A percentile compares a stretch with the other conserved stretches of the same genome.
These are phyloP conservation scores for Microdochium bolleyi DNA, from an alignment of 2,329 filamentous ascomycete species.

Conservation along the genomic window DNA sequence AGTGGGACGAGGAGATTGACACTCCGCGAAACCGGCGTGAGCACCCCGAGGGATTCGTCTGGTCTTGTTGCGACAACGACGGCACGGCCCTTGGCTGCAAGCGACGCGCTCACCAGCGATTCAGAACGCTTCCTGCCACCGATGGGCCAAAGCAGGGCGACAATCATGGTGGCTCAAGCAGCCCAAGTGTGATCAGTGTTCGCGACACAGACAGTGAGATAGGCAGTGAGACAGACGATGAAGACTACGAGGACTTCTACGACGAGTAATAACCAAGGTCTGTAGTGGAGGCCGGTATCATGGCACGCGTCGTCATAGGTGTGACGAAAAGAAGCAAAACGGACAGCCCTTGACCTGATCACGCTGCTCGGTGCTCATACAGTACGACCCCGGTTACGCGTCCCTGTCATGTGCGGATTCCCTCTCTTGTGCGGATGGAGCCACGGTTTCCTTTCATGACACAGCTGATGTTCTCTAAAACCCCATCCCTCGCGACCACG, in stretches of 20 bases:
- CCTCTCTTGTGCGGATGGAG: too few relatives aligned
- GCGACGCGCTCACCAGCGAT: not conserved
- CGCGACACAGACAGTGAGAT: not conserved
- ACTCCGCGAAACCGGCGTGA: not conserved
- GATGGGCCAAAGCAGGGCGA: not conserved
- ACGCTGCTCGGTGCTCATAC: too few relatives aligned
- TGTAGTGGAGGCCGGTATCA: too few relatives aligned
- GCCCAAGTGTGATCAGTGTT: not conserved
- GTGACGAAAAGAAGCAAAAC: too few relatives aligned
- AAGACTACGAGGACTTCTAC: not conserved
- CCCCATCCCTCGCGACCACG: too few relatives aligned
- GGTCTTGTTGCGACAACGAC: not conserved
- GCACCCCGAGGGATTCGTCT: not conserved
- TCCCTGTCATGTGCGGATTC: too few relatives aligned
- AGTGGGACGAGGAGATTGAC: not conserved
- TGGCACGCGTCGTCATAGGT: too few relatives aligned
- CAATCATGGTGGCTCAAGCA: not conserved
- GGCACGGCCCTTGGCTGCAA: not conserved
- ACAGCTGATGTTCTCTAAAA: too few relatives aligned
- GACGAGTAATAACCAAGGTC: not conserved
- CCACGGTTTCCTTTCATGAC: too few relatives aligned
- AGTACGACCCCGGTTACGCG: too few relatives aligned
- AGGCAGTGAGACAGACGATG: not conserved
- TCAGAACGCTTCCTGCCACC: not conserved
- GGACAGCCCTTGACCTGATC: too few relatives aligned